Evolutionary conservation across 495 filamentous ascomycete genomes (phyloP).

Genomic region (Cryomyces minteri): DNA sequence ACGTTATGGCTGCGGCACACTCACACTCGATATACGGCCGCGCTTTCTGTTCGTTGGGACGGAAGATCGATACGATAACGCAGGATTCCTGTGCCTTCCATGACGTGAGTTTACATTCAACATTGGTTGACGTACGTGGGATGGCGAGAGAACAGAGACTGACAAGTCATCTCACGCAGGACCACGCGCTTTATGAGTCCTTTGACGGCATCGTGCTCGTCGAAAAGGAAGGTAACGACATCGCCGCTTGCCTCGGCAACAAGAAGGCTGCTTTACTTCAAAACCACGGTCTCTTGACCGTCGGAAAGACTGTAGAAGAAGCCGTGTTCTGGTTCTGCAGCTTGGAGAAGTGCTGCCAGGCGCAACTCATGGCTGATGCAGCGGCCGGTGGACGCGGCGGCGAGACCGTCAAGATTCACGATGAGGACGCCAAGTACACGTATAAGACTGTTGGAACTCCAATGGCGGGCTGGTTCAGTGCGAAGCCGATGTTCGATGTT

Average conservation of each 20-base stretch:
- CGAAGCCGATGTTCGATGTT: slow-evolving; percentile 56
- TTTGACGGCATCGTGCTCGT: slow-evolving; percentile 62
- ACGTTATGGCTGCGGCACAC: slow-evolving; percentile 56
- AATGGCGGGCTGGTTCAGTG: slow-evolving; percentile 49
- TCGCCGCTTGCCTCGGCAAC: slow-evolving; percentile 40
- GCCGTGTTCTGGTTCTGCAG: slow-evolving; percentile 60
- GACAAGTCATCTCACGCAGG: slow-evolving; percentile 18
- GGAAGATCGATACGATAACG: slow-evolving; percentile 45
- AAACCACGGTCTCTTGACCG: slow-evolving; percentile 46
- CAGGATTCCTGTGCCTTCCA: slow-evolving; percentile 27
- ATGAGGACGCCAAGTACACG: slow-evolving; percentile 49
- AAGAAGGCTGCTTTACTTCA: slow-evolving; percentile 56
- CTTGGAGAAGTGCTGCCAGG: slow-evolving; percentile 57
- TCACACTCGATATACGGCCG: slow-evolving; percentile 54
- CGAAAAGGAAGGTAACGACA: slow-evolving; percentile 48
- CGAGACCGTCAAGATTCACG: slow-evolving; percentile 44
- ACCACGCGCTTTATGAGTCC: slow-evolving; percentile 40
- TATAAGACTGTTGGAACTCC: slow-evolving; percentile 46
- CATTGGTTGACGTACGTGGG: neutral
- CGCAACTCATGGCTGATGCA: slow-evolving; percentile 61
- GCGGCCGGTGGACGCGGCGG: slow-evolving; percentile 47
- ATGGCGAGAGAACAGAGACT: neutral
- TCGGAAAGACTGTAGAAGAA: slow-evolving; percentile 20
- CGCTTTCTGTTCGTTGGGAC: slow-evolving; percentile 46
- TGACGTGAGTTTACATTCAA: slow-evolving; percentile 5